Conservation (phyloP, 2,329 filamentous ascomycete genomes). For the Colletotrichum sp. region DNA sequence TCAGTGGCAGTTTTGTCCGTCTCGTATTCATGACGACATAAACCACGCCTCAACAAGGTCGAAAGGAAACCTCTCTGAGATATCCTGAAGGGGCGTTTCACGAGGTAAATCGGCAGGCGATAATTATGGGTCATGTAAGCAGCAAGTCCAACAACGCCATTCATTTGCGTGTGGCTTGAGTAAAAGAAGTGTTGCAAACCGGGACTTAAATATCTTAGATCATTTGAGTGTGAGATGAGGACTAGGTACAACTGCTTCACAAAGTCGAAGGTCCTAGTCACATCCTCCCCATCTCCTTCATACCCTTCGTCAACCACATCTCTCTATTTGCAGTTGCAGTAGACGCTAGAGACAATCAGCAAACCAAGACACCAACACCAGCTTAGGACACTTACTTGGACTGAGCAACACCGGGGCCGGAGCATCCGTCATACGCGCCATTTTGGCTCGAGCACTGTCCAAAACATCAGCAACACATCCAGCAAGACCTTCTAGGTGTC, state of each 20-base stretch:
- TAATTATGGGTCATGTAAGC: background rate
- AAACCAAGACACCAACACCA: background rate
- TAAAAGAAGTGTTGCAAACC: rapidly evolving
- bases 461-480: background rate
- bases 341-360: background rate
- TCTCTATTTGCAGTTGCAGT: background rate
- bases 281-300: background rate
- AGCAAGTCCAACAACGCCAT: background rate
- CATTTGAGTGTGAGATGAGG: background rate
- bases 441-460: background rate
- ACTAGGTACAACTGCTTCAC: background rate
- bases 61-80: rapidly evolving
- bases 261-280: background rate
- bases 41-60: rapidly evolving
- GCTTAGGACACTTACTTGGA: background rate
- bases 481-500: rapidly evolving
- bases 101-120: background rate
- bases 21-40: background rate
- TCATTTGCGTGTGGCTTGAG: background rate
- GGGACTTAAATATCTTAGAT: background rate
- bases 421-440: background rate
- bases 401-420: background rate
- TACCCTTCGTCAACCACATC: background rate
- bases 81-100: background rate
- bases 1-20: background rate